Conservation (phyloP, 371 early-diverging fungal species). For the Mucor mucedo region DNA sequence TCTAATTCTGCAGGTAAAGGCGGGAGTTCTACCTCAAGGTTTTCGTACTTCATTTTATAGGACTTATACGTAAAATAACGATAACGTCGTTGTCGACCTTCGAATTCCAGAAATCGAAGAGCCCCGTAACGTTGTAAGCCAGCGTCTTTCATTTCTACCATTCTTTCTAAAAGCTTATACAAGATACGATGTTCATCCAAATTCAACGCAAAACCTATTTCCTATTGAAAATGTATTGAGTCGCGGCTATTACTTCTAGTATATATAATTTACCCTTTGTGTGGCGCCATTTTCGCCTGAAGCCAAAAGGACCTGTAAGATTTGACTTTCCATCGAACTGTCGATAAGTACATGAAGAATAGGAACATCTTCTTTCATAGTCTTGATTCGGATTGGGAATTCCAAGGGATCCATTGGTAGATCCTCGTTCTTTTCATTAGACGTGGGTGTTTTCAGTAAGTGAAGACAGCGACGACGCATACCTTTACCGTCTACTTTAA, state of each 20-base stretch:
- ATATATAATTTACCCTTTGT: constrained; percentile 16
- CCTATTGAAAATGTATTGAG: constrained; percentile 1
- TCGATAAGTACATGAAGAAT: constrained; percentile 20
- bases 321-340: constrained; percentile 23
- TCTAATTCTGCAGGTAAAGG: constrained; percentile 9
- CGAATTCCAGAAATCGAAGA: constrained; percentile 41
- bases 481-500: constrained; percentile 10
- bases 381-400: constrained; percentile 15
- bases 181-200: constrained; percentile 26
- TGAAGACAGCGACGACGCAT: constrained; percentile 29
- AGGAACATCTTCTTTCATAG: constrained; percentile 4
- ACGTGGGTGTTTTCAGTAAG: constrained; percentile 14
- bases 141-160: constrained; percentile 1
- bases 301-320: constrained; percentile 20
- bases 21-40: constrained; percentile 13
- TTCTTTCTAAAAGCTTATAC: constrained; percentile 28
- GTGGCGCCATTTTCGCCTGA: constrained; percentile 30
- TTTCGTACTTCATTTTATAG: constrained; percentile 23
- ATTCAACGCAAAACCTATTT: constrained; percentile 16
- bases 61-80: constrained; percentile 37
- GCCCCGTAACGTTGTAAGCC: constrained; percentile 2
- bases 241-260: not conserved
- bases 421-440: not conserved
- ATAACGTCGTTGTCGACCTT: constrained; percentile 38
- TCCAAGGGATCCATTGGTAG: not conserved